These are phyloP conservation scores for Aspergillus persii DNA, from an alignment of 2,329 filamentous ascomycete species.

Conservation along the genomic window DNA sequence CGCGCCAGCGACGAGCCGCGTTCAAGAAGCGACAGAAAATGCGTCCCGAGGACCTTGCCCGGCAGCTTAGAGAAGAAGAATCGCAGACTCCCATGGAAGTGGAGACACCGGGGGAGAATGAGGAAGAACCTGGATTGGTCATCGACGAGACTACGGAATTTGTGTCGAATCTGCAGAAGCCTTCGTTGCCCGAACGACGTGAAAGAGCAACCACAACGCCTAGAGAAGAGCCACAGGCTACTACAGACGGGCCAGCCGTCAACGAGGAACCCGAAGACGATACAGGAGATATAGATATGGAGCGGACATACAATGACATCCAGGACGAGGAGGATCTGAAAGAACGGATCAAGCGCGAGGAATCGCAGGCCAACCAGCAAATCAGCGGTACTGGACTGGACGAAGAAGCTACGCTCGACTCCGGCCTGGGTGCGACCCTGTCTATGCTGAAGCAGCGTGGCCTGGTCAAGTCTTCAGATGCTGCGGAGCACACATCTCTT, in stretches of 20 bases:
- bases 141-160: constrained; percentile 97
- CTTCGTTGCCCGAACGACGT: constrained; percentile 56
- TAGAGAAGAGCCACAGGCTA: constrained; percentile 29
- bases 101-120: constrained; percentile 54
- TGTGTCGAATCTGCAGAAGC: constrained; percentile 77
- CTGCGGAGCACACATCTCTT: constrained; percentile 63
- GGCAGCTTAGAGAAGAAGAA: constrained; percentile 67
- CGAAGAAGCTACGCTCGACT: constrained; percentile 75
- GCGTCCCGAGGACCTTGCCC: constrained; percentile 81
- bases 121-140: constrained; percentile 67
- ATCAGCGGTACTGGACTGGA: constrained; percentile 70
- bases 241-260: constrained; percentile 16
- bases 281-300: constrained; percentile 56
- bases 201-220: constrained; percentile 36
- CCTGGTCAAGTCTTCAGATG: constrained; percentile 65
- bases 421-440: constrained; percentile 78
- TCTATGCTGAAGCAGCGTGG: constrained; percentile 82
- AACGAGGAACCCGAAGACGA: constrained; percentile 41
- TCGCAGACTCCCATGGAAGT: constrained; percentile 56
- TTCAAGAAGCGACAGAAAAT: constrained; percentile 89
- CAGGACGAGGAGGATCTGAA: constrained; percentile 50
- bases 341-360: constrained; percentile 51
- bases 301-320: constrained; percentile 49
- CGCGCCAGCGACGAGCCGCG: constrained; percentile 75
- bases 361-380: constrained; percentile 43